A percentile compares a stretch with the other conserved stretches of the same genome.
Evolutionary conservation across 2,329 filamentous ascomycete genomes (phyloP).

Genomic region (Juglanconis sp.): DNA sequence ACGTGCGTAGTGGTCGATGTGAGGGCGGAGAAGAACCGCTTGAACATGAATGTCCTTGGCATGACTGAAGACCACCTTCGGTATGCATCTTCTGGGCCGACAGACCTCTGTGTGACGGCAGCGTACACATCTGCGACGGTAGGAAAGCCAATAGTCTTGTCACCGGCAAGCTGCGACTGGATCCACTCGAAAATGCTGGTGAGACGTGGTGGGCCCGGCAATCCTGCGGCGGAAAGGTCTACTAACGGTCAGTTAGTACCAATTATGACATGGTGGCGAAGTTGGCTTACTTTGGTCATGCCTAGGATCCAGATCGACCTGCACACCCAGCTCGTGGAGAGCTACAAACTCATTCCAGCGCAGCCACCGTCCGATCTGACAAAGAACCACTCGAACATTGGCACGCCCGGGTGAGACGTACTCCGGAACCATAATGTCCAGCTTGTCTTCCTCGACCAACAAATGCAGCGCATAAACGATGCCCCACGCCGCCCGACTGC

Average conservation of each 20-base stretch:
- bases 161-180: conserved; percentile 41
- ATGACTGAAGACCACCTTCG: conserved; percentile 47
- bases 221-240: conserved; percentile 24
- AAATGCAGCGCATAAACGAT: conserved; percentile 78
- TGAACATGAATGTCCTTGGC: conserved; percentile 68
- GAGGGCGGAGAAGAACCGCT: conserved; percentile 61
- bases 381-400: conserved; percentile 68
- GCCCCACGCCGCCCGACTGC: conserved; percentile 61
- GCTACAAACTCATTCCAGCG: conserved; percentile 57
- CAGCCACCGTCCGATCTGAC: conserved; percentile 80
- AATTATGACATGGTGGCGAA: not conserved
- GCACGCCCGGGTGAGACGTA: conserved; percentile 40
- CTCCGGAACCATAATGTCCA: conserved; percentile 58
- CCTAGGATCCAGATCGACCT: conserved; percentile 40
- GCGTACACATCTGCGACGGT: conserved; percentile 46
- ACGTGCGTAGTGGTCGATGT: conserved; percentile 48
- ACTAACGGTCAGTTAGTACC: not conserved
- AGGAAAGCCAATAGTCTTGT: conserved; percentile 35
- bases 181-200: conserved; percentile 52
- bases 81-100: conserved; percentile 33
- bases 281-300: conserved; percentile 38
- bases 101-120: conserved; percentile 32
- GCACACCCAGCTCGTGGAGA: conserved; percentile 51
- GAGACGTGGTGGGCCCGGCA: conserved; percentile 29
- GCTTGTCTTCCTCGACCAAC: conserved; percentile 83